Conservation (phyloP, 1,139 yeast species). For the Maudiozyma humilis region DNA sequence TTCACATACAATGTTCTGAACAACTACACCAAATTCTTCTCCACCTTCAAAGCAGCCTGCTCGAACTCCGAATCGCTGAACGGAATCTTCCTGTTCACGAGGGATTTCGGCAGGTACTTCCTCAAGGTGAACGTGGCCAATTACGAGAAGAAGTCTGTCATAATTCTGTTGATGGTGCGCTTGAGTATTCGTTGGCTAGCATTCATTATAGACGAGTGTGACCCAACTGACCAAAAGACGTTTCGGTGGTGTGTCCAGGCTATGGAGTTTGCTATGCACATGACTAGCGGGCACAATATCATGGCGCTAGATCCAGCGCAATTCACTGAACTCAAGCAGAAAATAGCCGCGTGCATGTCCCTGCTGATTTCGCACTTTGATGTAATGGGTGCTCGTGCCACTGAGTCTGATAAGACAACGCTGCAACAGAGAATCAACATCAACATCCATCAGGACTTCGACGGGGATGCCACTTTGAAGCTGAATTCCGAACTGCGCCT, state of each 20-base stretch:
- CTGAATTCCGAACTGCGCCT: conserved; percentile 33
- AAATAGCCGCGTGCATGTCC: conserved; percentile 94
- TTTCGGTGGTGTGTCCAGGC: conserved; percentile 96
- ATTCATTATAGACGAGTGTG: conserved; percentile 89
- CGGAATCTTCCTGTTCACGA: conserved; percentile 66
- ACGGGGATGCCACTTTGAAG: conserved; percentile 35
- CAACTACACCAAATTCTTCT: conserved; percentile 49
- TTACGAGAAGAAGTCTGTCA: conserved; percentile 47
- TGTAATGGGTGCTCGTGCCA: conserved; percentile 93
- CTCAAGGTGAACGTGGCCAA: conserved; percentile 56
- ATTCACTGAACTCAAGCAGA: conserved; percentile 61
- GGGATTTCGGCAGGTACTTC: conserved; percentile 76
- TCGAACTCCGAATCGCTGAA: conserved; percentile 72
- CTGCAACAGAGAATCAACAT: conserved; percentile 32
- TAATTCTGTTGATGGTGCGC: conserved; percentile 66
- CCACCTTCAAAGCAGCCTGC: conserved; percentile 40
- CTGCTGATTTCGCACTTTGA: conserved; percentile 90
- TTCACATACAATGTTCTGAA: conserved; percentile 63
- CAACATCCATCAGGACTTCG: conserved; percentile 29
- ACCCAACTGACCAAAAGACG: conserved; percentile 82
- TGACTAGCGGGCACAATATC: conserved; percentile 86
- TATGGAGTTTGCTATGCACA: conserved; percentile 90
- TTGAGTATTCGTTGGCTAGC: conserved; percentile 86
- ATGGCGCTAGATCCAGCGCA: conserved; percentile 72
- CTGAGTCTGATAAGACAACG: conserved; percentile 53